These are phyloP conservation scores for Hyphopichia fennica DNA, from an alignment of 1,139 yeast genomes.

Conservation along the genomic window DNA sequence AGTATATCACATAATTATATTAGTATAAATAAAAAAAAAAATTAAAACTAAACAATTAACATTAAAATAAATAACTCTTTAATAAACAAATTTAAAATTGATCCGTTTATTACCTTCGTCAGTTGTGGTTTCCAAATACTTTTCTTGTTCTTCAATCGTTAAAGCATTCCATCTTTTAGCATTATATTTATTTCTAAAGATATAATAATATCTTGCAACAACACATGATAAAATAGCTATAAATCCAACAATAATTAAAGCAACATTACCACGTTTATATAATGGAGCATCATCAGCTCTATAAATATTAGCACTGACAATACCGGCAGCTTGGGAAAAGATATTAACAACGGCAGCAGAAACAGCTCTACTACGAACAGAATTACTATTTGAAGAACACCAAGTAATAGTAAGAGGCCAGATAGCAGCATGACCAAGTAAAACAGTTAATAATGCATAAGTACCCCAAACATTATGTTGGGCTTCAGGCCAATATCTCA, in stretches of 20 bases:
- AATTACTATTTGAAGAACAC: slow-evolving; percentile 20
- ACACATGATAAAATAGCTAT: slow-evolving; percentile 15
- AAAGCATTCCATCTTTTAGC: slow-evolving; percentile 44
- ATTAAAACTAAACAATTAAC: neutral
- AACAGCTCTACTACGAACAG: slow-evolving; percentile 21
- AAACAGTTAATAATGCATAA: slow-evolving; percentile 16
- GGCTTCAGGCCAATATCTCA: slow-evolving; percentile 20
- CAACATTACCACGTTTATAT: slow-evolving; percentile 25
- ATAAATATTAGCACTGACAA: slow-evolving; percentile 22
- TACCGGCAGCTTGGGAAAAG: slow-evolving; percentile 18
- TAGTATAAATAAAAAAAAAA: neutral
- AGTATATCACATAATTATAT: neutral
- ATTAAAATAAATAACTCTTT: neutral
- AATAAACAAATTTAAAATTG: slow-evolving; percentile 36
- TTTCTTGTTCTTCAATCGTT: slow-evolving; percentile 42
- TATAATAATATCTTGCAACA: slow-evolving; percentile 32
- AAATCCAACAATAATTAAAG: slow-evolving; percentile 18
- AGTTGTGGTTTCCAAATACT: slow-evolving; percentile 37
- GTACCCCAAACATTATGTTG: slow-evolving; percentile 21
- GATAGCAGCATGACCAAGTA: slow-evolving; percentile 18
- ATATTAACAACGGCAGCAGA: slow-evolving; percentile 24
- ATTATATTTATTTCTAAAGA: slow-evolving; percentile 41
- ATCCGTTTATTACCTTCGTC: slow-evolving; percentile 55
- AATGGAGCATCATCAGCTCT: slow-evolving; percentile 26
- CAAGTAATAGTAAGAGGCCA: slow-evolving; percentile 21